phyloP scores from a whole-genome alignment of 768 basidiomycete species.

The Tricholoma terreum region DNA sequence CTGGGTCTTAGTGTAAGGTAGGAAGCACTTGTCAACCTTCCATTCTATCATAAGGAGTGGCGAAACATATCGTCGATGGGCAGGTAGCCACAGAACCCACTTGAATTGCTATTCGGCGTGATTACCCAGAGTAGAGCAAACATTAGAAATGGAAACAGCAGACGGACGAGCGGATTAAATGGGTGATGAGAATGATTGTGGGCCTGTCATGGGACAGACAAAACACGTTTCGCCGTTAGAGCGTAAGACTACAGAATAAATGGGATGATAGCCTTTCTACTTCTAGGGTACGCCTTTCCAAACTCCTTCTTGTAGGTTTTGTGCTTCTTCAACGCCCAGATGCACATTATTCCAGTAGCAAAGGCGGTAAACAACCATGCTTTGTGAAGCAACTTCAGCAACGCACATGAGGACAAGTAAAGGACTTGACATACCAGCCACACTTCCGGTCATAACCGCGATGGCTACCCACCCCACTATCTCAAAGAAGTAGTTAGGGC shows the following conservation, averaged over 20 bases:
- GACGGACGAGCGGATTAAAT: neutral
- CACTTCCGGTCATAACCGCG: slow-evolving; percentile 72
- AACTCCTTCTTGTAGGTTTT: slow-evolving; percentile 89
- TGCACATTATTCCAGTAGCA: slow-evolving; percentile 63
- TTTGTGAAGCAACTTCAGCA: slow-evolving; percentile 20
- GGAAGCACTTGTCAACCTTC: too few relatives aligned
- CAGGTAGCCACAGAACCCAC: too few relatives aligned
- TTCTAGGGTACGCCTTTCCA: slow-evolving; percentile 75
- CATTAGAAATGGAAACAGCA: neutral
- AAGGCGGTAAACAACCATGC: slow-evolving; percentile 66
- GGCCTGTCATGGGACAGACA: neutral
- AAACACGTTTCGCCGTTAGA: neutral
- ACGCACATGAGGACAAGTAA: neutral
- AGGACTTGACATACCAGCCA: slow-evolving; percentile 55
- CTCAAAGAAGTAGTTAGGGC: slow-evolving; percentile 96
- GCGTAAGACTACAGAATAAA: slow-evolving; percentile 48
- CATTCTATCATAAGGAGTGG: too few relatives aligned
- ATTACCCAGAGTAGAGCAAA: too few relatives aligned
- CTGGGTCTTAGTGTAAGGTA: too few relatives aligned
- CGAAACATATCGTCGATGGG: too few relatives aligned
- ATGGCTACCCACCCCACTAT: slow-evolving; percentile 70
- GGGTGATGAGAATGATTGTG: neutral
- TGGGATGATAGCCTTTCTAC: slow-evolving; percentile 77
- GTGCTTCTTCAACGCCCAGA: slow-evolving; percentile 94
- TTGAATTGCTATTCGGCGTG: too few relatives aligned